Evolutionary conservation across 106 monocot species (phyloP), one percentile per base, ranked within the genome.

Genomic region (Phalaenopsis aphrodite): DNA sequence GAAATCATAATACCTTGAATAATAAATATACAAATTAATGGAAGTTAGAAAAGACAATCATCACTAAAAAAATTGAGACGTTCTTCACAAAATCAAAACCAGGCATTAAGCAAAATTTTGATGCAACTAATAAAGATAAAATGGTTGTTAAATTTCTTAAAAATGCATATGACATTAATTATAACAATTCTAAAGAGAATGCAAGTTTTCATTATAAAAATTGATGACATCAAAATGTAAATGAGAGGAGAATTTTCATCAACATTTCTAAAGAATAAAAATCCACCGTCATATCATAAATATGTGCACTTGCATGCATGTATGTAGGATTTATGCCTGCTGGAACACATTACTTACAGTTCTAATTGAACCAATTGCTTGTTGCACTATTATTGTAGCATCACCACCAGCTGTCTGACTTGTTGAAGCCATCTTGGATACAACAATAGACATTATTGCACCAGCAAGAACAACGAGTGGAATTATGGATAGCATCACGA

Each of bases 361-460:
- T 90, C 89, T 85, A 55, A 95, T 95, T 61, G 92, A 82, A 19
- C 90, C 84, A 67, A 95, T 88, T 24, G 93, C 87, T 74, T 95
- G 91, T 76, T 95, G 93, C 0, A 93, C 91, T 19, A 87, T 75
- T 41, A 81, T 81, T 41, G 89, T 87, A 30, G 91, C 93, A 12
- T 95, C 86, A 11, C 81, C 84, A 65, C 91, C 93, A n/a, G 89
- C 86, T 36, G 75, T 78, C 47, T 93, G 95, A 19, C 93, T 89
- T 12, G 17, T 78, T 7, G 88, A 79, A 7, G 93, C 85, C 82
- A 91, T 79, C 83, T 91, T 93, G 8, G 82, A 19, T 8, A 91
- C 75, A 16, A 89, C 61, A 5, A 71, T 85, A 55, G 91, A 78
- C 81, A 89, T 83, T n/a, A 57, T 55, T 82, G 84, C 93, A 73